Percentiles rank a stretch among this genome's conserved stretches.
Conservation (phyloP, 805 yeast species). For the Saturnispora dispora region DNA sequence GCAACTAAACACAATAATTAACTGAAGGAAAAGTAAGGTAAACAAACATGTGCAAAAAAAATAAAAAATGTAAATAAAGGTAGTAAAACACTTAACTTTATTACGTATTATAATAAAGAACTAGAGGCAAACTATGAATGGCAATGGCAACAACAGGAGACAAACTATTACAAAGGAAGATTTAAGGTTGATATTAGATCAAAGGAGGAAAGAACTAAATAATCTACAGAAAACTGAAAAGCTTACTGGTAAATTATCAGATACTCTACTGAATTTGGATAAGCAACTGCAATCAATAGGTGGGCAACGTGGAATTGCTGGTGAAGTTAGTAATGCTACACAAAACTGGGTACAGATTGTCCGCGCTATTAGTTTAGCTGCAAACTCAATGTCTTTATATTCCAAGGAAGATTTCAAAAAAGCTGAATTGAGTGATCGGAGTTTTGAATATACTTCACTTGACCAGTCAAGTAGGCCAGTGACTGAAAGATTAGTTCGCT, state of each 20-base stretch:
- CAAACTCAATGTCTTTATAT: constrained; percentile 39
- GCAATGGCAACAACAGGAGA: background rate
- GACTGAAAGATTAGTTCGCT: constrained; percentile 60
- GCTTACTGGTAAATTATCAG: constrained; percentile 37
- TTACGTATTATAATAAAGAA: background rate
- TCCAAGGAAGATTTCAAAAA: constrained; percentile 34
- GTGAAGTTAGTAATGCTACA: constrained; percentile 44
- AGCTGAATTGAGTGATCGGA: constrained; percentile 8
- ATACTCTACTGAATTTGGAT: constrained; percentile 41
- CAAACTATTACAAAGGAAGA: constrained; percentile 5
- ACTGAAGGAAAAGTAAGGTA: background rate
- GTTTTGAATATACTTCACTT: background rate
- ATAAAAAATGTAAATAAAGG: background rate
- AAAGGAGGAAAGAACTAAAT: constrained; percentile 44
- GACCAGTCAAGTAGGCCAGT: constrained; percentile 30
- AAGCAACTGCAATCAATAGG: constrained; percentile 37
- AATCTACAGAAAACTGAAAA: constrained; percentile 38
- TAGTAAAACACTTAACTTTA: background rate
- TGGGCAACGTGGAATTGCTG: constrained; percentile 44
- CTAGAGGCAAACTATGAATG: background rate
- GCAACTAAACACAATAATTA: background rate
- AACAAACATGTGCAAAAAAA: background rate
- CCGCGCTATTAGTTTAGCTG: constrained; percentile 52
- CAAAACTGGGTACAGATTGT: constrained; percentile 59
- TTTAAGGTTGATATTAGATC: constrained; percentile 13